phyloP scores from a whole-genome alignment of 2,329 filamentous ascomycete species.

The Sarocladium oryzae region DNA sequence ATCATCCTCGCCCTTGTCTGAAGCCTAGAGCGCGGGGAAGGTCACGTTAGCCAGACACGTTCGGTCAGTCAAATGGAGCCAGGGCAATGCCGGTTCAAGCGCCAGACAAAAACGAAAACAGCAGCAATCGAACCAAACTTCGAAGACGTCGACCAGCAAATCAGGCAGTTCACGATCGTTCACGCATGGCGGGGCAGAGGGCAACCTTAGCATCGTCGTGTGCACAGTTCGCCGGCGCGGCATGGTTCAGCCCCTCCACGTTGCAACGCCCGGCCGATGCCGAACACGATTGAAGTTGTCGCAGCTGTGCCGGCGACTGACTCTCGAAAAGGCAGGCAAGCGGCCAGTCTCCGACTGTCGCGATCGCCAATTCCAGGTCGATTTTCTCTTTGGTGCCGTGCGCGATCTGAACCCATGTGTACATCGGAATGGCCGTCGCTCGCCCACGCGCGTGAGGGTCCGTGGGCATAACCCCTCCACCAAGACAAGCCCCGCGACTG shows the following conservation, averaged over 20 bases:
- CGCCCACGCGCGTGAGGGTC: neutral
- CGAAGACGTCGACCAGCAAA: neutral
- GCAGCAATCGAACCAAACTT: neutral
- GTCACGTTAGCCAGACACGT: constrained; percentile 18
- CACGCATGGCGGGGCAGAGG: neutral
- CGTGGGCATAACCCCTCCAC: constrained; percentile 6
- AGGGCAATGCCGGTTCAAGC: neutral
- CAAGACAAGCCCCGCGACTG: constrained; percentile 9
- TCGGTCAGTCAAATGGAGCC: neutral
- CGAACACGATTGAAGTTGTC: neutral
- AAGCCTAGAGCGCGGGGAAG: constrained; percentile 53
- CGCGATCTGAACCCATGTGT: no score
- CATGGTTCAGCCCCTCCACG: neutral
- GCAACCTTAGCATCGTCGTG: neutral
- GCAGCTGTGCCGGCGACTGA: neutral
- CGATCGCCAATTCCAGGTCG: neutral
- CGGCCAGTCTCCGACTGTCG: neutral
- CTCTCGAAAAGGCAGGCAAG: neutral
- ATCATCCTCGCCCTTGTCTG: constrained; percentile 86
- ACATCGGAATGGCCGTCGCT: neutral
- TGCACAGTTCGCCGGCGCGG: neutral
- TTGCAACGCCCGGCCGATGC: neutral
- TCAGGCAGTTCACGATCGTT: neutral
- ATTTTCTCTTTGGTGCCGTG: neutral
- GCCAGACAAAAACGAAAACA: neutral